Percentiles rank a stretch among this genome's conserved stretches.
phyloP scores from a whole-genome alignment of 169 alveolate species.

The Plasmodium cynomolgi region DNA sequence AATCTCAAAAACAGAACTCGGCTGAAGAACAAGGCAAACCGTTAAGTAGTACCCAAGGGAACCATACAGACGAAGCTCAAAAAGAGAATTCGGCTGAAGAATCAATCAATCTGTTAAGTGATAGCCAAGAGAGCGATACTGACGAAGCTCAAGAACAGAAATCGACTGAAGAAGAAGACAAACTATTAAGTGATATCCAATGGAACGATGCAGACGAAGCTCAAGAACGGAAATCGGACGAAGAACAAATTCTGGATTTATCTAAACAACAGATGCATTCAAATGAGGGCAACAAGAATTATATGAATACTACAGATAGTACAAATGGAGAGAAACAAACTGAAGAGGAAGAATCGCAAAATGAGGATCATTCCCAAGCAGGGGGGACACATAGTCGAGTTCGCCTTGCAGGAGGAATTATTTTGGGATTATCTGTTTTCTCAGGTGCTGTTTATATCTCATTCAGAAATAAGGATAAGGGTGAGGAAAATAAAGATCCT shows the following conservation, averaged over 20 bases:
- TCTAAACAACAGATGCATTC: not conserved
- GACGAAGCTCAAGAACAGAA: not conserved
- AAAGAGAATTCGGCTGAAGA: no score
- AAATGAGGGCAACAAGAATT: not conserved
- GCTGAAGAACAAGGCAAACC: no score
- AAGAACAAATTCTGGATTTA: no score
- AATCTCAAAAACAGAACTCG: no score
- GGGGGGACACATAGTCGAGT: not conserved
- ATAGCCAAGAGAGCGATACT: not conserved
- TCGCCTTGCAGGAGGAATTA: constrained; percentile 12
- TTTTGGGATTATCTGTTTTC: not conserved
- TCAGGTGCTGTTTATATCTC: not conserved
- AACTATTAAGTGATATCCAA: no score
- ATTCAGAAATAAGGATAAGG: not conserved
- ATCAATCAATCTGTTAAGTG: not conserved
- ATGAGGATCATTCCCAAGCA: not conserved
- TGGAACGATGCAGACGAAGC: no score
- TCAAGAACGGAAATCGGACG: no score
- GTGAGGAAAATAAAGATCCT: not conserved
- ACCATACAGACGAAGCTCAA: no score
- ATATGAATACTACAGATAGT: not conserved
- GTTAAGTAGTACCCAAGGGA: no score
- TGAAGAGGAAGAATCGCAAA: not conserved
- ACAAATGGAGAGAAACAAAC: not conserved
- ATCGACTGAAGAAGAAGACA: not conserved